Evolutionary conservation across 805 yeast genomes (phyloP), one percentile per base, ranked within the genome.

Genomic region (Metschnikowia gelsemii): DNA sequence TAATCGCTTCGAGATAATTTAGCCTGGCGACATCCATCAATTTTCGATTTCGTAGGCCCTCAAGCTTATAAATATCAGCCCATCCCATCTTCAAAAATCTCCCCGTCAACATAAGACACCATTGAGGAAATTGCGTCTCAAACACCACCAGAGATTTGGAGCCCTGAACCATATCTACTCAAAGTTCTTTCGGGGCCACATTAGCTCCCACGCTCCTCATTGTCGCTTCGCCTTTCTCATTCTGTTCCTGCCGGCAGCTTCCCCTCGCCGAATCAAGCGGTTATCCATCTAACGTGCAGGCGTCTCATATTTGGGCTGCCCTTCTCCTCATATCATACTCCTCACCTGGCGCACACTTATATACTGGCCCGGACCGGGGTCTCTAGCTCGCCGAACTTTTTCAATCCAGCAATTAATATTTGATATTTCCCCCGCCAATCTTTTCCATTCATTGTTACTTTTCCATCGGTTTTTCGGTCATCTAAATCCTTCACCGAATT

Each of bases 261-360:
- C 47, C 44, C 44, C 49, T 42, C 46, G 44, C 40, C 35, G 24
- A 28, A 20, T 28, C 13, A 20, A 30, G 38, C 35, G 42, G 38
- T 32, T 34, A 28, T 18, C 29, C 22, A 9, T 12, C 35, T 34
- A 13, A 20, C 38, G 27, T 40, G 38, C 43, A 34, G 38, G 38
- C 38, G 7, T 45, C 30, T 40, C 31, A 22, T 33, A 5, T 33
- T 39, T 32, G 38, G 42, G 43, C 45, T 35, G 48, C 31, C 33
- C 28, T 37, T 49, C 43, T 43, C 49, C n/a, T n/a, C n/a, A n/a
- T n/a, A n/a, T 35, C 52, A 33, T 40, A 43, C 52, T 49, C 52
- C 52, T 49, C 52, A 35, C 45, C 30, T 40, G 37, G 47, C 41
- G 43, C 35, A 20, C 34, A 20, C 34, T 25, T 39, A 45, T 38